Evolutionary conservation across 495 filamentous ascomycete species (phyloP), one percentile per base, ranked within the genome.

Genomic region (Penicillium simplicissimum): DNA sequence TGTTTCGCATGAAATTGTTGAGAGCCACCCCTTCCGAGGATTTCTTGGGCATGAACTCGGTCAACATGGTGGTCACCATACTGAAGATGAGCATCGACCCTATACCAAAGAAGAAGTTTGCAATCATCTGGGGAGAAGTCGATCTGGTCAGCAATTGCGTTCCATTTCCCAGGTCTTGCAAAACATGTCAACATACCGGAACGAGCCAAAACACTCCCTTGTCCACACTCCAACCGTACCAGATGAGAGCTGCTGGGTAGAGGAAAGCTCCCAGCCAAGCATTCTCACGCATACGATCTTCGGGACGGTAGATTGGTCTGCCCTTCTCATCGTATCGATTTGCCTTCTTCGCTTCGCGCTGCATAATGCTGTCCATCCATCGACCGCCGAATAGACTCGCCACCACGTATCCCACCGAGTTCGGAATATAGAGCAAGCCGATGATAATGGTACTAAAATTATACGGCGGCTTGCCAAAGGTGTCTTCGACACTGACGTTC

Each of bases 281-380:
- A 65, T 98, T 98, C 63, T 96, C 88, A 17, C 86, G 78, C 88
- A 97, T 91, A 4, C 94, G 85, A 71, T 98, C 94, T 76, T 97
- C 94, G 0, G 94, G 93, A 1, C 82, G 77, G 70, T 85, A 91
- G 17, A 91, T 79, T 38, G 91, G 77, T 55, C 85, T 86, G 17
- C 90, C 90, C 34, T 85, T 76, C 31, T 82, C 82, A 60, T 93
- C 90, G 64, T 87, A 91, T 5, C 90, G 79, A 21, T 82, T 84
- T 0, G 90, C 91, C 61, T 84, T 88, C 25, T 74, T 76, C 5
- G 92, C 92, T 75, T 94, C 89, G 4, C 89, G 85, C 38, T 85
- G 80, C 94, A 98, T 98, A 73, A 98, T 96, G 35, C 70, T 73
- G 74, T 98, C 94, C 72, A 91, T 89, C 93, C 93, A 98, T 40